Percentiles rank a stretch among this genome's conserved stretches.
Conservation (phyloP, 495 filamentous ascomycete genomes). For the Lasiosphaeria ovina region DNA sequence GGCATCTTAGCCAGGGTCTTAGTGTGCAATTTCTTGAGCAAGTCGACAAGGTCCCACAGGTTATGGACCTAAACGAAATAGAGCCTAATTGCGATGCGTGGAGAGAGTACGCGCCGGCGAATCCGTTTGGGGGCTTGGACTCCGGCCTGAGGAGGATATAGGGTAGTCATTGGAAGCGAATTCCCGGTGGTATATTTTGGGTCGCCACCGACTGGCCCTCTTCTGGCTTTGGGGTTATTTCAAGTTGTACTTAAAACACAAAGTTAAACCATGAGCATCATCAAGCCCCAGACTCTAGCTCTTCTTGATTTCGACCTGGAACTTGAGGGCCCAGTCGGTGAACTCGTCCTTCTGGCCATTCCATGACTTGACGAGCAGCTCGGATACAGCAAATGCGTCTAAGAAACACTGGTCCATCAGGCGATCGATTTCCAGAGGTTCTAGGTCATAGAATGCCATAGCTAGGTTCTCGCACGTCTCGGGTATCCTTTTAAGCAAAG, state of each 20-base stretch:
- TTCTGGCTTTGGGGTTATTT: not conserved
- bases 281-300: not conserved
- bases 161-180: too few relatives aligned
- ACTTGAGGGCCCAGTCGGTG: slow-evolving; percentile 48
- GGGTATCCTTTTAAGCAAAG: slow-evolving; percentile 39
- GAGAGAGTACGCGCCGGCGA: slow-evolving; percentile 9
- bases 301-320: slow-evolving; percentile 49
- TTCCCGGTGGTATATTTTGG: too few relatives aligned
- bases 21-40: slow-evolving; percentile 47
- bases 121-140: slow-evolving; percentile 5
- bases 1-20: slow-evolving; percentile 43
- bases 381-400: slow-evolving; percentile 45
- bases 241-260: not conserved
- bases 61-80: slow-evolving; percentile 11
- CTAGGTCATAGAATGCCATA: slow-evolving; percentile 50
- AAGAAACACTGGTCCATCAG: slow-evolving; percentile 50
- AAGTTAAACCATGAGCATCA: not conserved
- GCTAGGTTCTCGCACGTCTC: slow-evolving; percentile 43
- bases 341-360: slow-evolving; percentile 46
- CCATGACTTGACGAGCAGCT: slow-evolving; percentile 45
- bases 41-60: slow-evolving; percentile 9
- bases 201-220: not conserved
- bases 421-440: slow-evolving; percentile 41
- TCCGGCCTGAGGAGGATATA: too few relatives aligned
- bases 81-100: slow-evolving; percentile 20